Evolutionary conservation across 306 rosid genomes (phyloP).

Genomic region (Vachellia pachyceras): DNA sequence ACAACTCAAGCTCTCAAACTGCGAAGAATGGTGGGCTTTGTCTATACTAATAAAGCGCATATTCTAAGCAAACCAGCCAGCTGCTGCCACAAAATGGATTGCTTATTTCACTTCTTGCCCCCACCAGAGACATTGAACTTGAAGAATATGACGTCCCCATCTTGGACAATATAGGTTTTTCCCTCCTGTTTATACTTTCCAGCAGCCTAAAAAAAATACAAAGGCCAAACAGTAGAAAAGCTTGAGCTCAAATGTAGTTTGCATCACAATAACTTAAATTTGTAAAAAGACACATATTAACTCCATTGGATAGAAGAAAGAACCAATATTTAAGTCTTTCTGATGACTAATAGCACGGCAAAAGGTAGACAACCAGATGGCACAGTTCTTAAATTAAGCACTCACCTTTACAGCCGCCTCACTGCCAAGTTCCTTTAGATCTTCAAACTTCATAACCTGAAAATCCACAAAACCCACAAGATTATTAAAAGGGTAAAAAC

Average conservation of each 20-base stretch:
- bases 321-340: not conserved
- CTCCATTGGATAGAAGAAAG: not conserved
- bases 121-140: slow-evolving; percentile 98
- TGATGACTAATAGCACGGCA: not conserved
- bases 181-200: slow-evolving; percentile 97
- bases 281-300: not conserved
- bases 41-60: slow-evolving; percentile 31
- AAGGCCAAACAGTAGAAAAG: slow-evolving; percentile 6
- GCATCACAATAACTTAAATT: not conserved
- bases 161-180: slow-evolving; percentile 91
- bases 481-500: slow-evolving; percentile 29
- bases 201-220: slow-evolving; percentile 61
- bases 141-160: slow-evolving; percentile 89
- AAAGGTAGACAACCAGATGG: not conserved
- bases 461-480: slow-evolving; percentile 36
- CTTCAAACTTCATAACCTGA: slow-evolving; percentile 96
- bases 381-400: not conserved
- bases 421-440: slow-evolving; percentile 89
- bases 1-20: slow-evolving; percentile 45
- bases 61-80: slow-evolving; percentile 30
- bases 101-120: slow-evolving; percentile 80
- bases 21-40: slow-evolving; percentile 31
- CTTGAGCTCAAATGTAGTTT: slow-evolving; percentile 9
- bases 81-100: slow-evolving; percentile 1
- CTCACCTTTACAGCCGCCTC: slow-evolving; percentile 94